Evolutionary conservation across 805 yeast species (phyloP), one percentile per base, ranked within the genome.

Genomic region (Lipomyces oligophaga): DNA sequence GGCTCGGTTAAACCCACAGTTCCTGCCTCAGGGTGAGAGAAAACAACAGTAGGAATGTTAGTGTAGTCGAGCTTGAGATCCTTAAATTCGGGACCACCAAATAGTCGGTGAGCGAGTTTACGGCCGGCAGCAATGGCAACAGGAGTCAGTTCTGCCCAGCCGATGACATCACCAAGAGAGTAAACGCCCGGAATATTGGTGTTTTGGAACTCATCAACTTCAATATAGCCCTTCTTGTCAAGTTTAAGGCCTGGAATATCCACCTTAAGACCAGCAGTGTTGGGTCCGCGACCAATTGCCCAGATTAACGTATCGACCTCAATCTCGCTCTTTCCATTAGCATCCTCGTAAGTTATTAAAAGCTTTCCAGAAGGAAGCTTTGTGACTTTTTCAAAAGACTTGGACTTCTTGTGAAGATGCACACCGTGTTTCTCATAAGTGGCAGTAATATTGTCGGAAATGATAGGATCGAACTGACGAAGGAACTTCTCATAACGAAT

Each of bases 81-180:
- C 54, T 77, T 78, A 71, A 75, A 86, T 46, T 69, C 65, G 53
- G 75, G 79, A 45, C 89, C 83, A 19, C 96, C 96, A 64, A 90
- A 93, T 50, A 93, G 70, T 65, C 99, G 79, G 72, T 90, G 89
- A 24, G 97, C 79, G 58, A 93, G 76, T 66, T 80, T 85, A 69
- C 99, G 82, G 52, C 99, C 99, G 7, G 98, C 89, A 30, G 98
- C 97, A 70, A 93, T 93, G 31, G 98, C 98, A 35, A 88, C 97
- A 6, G 99, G 99, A 2, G 99, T 93, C 60, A 93, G 77, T 72
- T 93, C 97, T 36, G 85, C 83, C 35, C 45, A 47, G 53, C 96
- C 97, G 35, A 85, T 83, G 50, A 90, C 94, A 66, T 93, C 99
- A 62, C 99, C 99, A 37, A 93, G 71, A 1, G 98, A 83, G 64